Percentiles rank a stretch among this genome's conserved stretches.
Evolutionary conservation across 768 basidiomycete genomes (phyloP).

Genomic region (Boletus rubroflammeus): DNA sequence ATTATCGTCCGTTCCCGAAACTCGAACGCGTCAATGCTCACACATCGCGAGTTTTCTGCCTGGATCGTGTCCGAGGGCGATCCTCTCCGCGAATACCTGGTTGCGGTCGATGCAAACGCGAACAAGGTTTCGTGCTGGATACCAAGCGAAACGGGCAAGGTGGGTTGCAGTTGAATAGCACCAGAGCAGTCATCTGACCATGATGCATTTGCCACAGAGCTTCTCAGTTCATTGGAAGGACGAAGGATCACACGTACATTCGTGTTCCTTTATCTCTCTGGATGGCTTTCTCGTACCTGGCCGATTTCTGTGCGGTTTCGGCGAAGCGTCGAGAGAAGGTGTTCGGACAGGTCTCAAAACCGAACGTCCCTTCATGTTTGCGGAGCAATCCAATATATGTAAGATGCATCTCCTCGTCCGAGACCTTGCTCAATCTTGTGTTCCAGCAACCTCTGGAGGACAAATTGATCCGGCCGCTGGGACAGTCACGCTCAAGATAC

Average conservation of each 20-base stretch:
- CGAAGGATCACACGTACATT: slow-evolving; percentile 47
- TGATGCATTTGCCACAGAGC: slow-evolving; percentile 32
- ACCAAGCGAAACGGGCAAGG: slow-evolving; percentile 57
- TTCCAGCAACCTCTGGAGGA: slow-evolving; percentile 11
- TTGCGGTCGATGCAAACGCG: slow-evolving; percentile 41
- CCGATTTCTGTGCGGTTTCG: slow-evolving; percentile 54
- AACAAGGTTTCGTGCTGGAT: slow-evolving; percentile 66
- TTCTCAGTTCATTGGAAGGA: slow-evolving; percentile 69
- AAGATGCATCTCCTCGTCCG: slow-evolving; percentile 4
- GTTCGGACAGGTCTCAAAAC: slow-evolving; percentile 46
- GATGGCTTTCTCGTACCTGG: slow-evolving; percentile 65
- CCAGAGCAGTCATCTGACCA: slow-evolving; percentile 1
- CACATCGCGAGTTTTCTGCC: slow-evolving; percentile 61
- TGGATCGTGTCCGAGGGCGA: slow-evolving; percentile 58
- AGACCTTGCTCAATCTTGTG: not conserved
- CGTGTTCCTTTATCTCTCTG: slow-evolving; percentile 59
- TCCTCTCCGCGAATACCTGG: slow-evolving; percentile 53
- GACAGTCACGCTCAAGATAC: slow-evolving; percentile 52
- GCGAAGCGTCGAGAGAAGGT: slow-evolving; percentile 50
- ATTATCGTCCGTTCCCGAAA: not conserved
- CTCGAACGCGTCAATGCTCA: slow-evolving; percentile 38
- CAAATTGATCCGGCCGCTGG: slow-evolving; percentile 40
- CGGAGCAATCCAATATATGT: slow-evolving; percentile 40
- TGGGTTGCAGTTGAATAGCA: slow-evolving; percentile 18
- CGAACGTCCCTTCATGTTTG: slow-evolving; percentile 63